A percentile compares a stretch with the other conserved stretches of the same genome.
phyloP scores from a whole-genome alignment of 441 rosid species.

The Pelargonium citronellum region DNA sequence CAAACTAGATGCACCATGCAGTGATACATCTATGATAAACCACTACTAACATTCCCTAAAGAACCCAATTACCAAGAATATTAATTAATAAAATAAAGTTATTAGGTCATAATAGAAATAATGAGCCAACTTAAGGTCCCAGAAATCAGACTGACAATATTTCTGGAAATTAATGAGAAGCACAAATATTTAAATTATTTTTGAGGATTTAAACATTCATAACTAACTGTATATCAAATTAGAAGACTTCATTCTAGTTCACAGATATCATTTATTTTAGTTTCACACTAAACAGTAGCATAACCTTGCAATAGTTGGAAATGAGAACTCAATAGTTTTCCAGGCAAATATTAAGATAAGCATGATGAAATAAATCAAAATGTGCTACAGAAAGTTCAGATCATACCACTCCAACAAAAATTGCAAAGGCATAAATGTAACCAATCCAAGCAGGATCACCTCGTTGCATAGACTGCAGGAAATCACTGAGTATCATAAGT shows the following conservation, averaged over 20 bases:
- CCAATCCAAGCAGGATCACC: constrained; percentile 96
- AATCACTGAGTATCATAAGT: constrained; percentile 23
- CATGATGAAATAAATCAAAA: not conserved
- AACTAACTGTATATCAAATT: constrained; percentile 4
- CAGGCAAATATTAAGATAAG: constrained; percentile 6
- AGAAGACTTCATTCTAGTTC: not conserved
- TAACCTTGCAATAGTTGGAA: not conserved
- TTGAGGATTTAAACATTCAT: too few relatives aligned
- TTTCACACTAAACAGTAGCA: not conserved
- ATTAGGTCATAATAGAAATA: not conserved
- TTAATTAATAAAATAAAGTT: not conserved
- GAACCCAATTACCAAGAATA: not conserved
- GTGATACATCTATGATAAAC: too few relatives aligned
- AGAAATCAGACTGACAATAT: too few relatives aligned
- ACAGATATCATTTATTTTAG: not conserved
- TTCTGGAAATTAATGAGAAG: too few relatives aligned
- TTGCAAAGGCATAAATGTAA: constrained; percentile 80
- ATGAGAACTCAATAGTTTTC: too few relatives aligned
- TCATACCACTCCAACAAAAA: constrained; percentile 94
- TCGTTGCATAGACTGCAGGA: constrained; percentile 95
- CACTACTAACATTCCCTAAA: not conserved
- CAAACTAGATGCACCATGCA: too few relatives aligned
- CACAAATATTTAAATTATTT: too few relatives aligned
- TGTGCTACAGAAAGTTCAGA: not conserved
- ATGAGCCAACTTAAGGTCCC: too few relatives aligned